Conservation (phyloP, 75 land plant species). For the Cunninghamia lanceolata region DNA sequence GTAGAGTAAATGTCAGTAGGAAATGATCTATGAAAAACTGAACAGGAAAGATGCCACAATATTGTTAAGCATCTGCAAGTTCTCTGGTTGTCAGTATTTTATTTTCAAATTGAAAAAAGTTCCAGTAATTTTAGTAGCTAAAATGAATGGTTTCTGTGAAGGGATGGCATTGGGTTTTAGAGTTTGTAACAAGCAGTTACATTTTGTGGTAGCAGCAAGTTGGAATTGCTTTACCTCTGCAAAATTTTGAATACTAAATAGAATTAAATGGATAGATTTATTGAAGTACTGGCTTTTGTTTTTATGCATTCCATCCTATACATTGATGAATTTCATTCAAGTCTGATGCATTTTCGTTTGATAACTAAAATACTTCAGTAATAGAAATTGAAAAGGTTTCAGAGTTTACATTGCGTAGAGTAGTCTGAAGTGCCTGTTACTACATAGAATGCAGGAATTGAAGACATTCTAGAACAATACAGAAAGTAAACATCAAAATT, state of each 20-base stretch:
- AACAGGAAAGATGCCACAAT: not conserved
- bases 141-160: not conserved
- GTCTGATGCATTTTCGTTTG: too few species aligned
- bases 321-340: too few species aligned
- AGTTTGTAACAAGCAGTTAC: not conserved
- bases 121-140: not conserved
- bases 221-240: not conserved
- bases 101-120: not conserved
- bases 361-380: too few species aligned
- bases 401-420: too few species aligned
- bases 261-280: not conserved
- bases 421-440: too few species aligned
- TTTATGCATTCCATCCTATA: too few species aligned
- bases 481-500: too few species aligned
- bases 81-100: not conserved
- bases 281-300: too few species aligned
- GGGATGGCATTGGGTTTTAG: not conserved
- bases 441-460: too few species aligned
- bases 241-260: not conserved
- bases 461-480: too few species aligned
- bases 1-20: not conserved
- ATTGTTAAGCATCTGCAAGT: not conserved
- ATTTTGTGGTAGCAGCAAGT: not conserved
- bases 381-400: too few species aligned
- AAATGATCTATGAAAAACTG: not conserved